Evolutionary conservation across 2,329 filamentous ascomycete genomes (phyloP), one percentile per base, ranked within the genome.

Genomic region (Hypocrella siamensis): DNA sequence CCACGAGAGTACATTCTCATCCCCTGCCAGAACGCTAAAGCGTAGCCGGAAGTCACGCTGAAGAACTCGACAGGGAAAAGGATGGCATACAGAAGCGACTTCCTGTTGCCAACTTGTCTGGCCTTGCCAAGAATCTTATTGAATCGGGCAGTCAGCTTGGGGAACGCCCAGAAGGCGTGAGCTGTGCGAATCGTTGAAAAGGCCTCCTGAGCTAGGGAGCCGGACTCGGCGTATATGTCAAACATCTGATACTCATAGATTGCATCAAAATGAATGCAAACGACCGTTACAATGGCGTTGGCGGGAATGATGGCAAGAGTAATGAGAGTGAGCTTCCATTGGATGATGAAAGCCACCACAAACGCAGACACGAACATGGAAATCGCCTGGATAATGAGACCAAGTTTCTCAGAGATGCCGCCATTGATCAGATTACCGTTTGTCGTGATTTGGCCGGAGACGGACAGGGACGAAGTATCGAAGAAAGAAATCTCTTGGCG

Each of bases 401-500:
- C 57, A 10, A 65, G 44, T 42, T 61, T 63, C 35, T 63, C 59
- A 0, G 58, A 54, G 33, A 63, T 58, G 36, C 60, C 60, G 19
- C 51, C 48, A 38, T 58, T 58, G 40, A 65, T 53, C 11, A 56
- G 48, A 25, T 63, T 62, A 21, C 53, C 58, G 36, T 64, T 65
- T 11, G 60, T 62, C 1, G 62, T 64, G 33, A 67, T 55, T 34
- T 63, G 57, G 3, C 56, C 52, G 0, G 62, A 54, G 7, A 63
- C 47, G 3, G 61, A 65, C 0, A 57, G 58, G 5, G 53, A 52
- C 3, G 53, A 47, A 14, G 51, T 46, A 42, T 75, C 70, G 37
- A 71, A 74, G 41, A 65, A 68, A 38, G 59, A 57, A 3, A 73
- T 57, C 33, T 72, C 67, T 40, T 74, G 65, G 2, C 66, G 49